Evolutionary conservation across 768 basidiomycete genomes (phyloP), one percentile per base, ranked within the genome.

Genomic region (Termitomyces sp.): DNA sequence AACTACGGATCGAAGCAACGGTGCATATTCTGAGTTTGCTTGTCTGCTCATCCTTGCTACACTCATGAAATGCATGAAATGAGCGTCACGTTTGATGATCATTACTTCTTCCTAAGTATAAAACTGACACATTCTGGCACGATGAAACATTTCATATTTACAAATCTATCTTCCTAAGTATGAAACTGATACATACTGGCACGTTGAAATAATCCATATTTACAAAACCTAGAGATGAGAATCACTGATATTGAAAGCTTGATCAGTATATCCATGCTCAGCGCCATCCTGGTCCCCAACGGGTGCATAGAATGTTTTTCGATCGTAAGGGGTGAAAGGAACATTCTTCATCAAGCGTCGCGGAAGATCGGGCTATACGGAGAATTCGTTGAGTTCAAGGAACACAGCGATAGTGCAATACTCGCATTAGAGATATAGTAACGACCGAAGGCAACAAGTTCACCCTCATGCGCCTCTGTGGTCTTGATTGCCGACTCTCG

Each of bases 401-500:
- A 47, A 47, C 5, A 17, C 47, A 51, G n/a, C 41, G 12, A 22
- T 15, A 12, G 30, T 8, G n/a, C 8, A 49, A 12, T 14, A 22
- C 70, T 53, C 45, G 70, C 71, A 51, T 72, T 74, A 3, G 71
- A 60, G 22, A 69, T 60, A 61, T 65, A 74, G 4, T 50, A 40
- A 34, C 68, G 57, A 3, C 71, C 72, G 45, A 70, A 69, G 1
- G 67, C 64, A 17, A 72, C 60, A 1, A 71, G 48, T 26, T 64
- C 63, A 1, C 68, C 68, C 19, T 58, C 37, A 15, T 51, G 40
- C 5, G 64, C 60, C 44, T 78, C 72, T 0, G 74, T 76, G 0
- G 58, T 60, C 22, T 63, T 58, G 2, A 78, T 51, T 0, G 78
- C 81, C 0, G 61, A 63, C 37, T 77, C 68, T 5, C 74, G 67